Percentiles rank a stretch among this genome's conserved stretches.
Conservation (phyloP, 2,329 filamentous ascomycete species). For the Aschersonia sp. region DNA sequence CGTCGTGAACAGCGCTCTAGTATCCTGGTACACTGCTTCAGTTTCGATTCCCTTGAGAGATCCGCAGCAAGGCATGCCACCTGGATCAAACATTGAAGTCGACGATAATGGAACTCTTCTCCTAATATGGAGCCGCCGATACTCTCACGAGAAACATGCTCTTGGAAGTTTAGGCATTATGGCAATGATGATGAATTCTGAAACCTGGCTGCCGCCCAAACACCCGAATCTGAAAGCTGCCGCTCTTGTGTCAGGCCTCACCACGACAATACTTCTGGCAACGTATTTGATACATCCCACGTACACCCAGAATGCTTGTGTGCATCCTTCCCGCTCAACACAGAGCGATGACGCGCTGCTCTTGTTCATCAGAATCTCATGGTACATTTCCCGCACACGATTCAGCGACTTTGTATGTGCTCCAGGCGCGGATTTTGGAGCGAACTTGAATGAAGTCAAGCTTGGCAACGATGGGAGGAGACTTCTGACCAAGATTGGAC, state of each 20-base stretch:
- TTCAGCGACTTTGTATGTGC: conserved; percentile 1
- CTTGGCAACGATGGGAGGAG: conserved; percentile 7
- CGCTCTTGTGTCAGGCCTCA: conserved; percentile 6
- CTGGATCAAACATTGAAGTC: background rate
- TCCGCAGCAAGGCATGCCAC: conserved; percentile 3
- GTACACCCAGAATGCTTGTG: conserved; percentile 4
- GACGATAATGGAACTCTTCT: background rate
- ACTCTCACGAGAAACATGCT: conserved; percentile 4
- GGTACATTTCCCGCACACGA: conserved; percentile 6
- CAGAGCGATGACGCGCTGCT: conserved; percentile 3
- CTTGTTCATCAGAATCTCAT: conserved; percentile 6
- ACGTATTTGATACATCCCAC: conserved; percentile 8
- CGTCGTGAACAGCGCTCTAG: conserved; percentile 6
- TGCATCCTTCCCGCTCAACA: background rate
- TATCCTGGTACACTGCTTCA: conserved; percentile 8
- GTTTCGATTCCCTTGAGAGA: conserved; percentile 6
- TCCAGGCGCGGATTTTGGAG: conserved; percentile 9
- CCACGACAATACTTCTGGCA: conserved; percentile 9
- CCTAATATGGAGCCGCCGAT: conserved; percentile 4
- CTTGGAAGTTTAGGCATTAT: conserved; percentile 11
- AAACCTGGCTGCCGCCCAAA: conserved; percentile 6
- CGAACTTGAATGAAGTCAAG: conserved; percentile 7
- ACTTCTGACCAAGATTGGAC: conserved; percentile 6
- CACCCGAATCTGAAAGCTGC: conserved; percentile 7
- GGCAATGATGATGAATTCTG: conserved; percentile 10